Percentiles rank a stretch among this genome's conserved stretches.
These are phyloP conservation scores for Lanmaoa pseudosensibilis DNA, from an alignment of 768 basidiomycete genomes.

Conservation along the genomic window DNA sequence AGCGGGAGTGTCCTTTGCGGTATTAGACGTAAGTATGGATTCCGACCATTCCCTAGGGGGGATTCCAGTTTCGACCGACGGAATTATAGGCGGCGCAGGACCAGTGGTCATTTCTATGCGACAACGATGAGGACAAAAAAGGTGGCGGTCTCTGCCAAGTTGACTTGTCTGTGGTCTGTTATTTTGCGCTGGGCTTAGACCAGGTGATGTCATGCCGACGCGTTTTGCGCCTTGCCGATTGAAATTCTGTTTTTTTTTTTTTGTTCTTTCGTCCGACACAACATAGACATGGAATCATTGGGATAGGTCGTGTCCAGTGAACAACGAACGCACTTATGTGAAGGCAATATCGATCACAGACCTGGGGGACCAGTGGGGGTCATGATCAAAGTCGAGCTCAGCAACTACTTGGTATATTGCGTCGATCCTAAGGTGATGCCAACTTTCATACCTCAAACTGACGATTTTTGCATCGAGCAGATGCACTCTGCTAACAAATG, in stretches of 20 bases:
- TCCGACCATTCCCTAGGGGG: slow-evolving; percentile 22
- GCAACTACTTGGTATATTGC: neutral
- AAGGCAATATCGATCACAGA: neutral
- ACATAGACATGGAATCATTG: neutral
- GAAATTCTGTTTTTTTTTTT: neutral
- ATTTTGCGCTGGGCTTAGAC: slow-evolving; percentile 9
- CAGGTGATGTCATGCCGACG: slow-evolving; percentile 30
- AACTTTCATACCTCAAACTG: neutral
- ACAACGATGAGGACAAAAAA: neutral
- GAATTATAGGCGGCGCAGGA: slow-evolving; percentile 17
- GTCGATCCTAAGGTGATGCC: neutral
- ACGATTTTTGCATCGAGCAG: neutral
- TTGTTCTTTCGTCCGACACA: neutral
- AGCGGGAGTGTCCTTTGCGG: slow-evolving; percentile 4
- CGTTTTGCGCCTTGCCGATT: slow-evolving; percentile 11
- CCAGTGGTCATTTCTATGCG: slow-evolving; percentile 12
- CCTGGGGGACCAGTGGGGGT: no score
- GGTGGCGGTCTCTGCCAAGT: slow-evolving; percentile 5
- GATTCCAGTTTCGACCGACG: slow-evolving; percentile 14
- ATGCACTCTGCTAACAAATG: neutral
- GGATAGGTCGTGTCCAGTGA: neutral
- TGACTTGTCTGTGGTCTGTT: neutral
- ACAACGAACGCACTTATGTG: neutral
- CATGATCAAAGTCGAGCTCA: neutral
- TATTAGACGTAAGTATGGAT: slow-evolving; percentile 15